A percentile compares a stretch with the other conserved stretches of the same genome.
These are phyloP conservation scores for Entoloma clypeatum DNA, from an alignment of 1,284 basidiomycete species.

Conservation along the genomic window DNA sequence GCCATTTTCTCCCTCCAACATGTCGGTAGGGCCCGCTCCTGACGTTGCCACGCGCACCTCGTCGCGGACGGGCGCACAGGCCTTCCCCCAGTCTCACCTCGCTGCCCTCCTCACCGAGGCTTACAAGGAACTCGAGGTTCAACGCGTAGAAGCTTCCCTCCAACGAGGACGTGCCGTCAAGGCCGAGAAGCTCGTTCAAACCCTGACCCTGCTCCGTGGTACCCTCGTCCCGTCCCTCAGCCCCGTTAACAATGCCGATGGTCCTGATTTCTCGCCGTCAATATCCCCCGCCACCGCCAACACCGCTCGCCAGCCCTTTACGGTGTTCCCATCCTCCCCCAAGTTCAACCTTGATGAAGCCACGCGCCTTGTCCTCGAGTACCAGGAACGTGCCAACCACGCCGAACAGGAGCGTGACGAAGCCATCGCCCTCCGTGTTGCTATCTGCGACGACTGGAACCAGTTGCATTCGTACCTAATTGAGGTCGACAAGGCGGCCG, in stretches of 20 bases:
- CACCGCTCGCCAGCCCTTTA: no score
- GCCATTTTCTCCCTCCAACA: constrained; percentile 9
- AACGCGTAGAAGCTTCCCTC: constrained; percentile 45
- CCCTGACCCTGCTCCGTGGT: constrained; percentile 15
- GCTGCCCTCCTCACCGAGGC: constrained; percentile 51
- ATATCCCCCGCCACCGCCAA: no score
- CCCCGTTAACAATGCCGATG: constrained; percentile 12
- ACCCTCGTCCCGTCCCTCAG: constrained; percentile 18
- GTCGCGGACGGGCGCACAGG: not conserved
- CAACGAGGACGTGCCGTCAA: constrained; percentile 46
- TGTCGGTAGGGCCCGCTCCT: constrained; percentile 4
- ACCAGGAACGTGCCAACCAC: constrained; percentile 44
- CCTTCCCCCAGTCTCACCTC: constrained; percentile 39
- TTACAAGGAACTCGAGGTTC: constrained; percentile 47
- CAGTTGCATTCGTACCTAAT: constrained; percentile 50
- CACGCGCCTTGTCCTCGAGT: constrained; percentile 36
- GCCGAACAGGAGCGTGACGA: constrained; percentile 57
- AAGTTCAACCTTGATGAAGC: constrained; percentile 15
- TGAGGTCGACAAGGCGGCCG: constrained; percentile 40
- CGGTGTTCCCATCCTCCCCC: constrained; percentile 20
- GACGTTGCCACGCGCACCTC: not conserved
- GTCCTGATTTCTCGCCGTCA: no score
- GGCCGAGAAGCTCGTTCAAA: constrained; percentile 41
- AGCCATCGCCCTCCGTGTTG: constrained; percentile 45
- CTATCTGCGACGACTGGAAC: constrained; percentile 49